Percentiles rank a stretch among this genome's conserved stretches.
Conservation (phyloP, 352 stramenopile genomes). For the Phytophthora pluvialis region DNA sequence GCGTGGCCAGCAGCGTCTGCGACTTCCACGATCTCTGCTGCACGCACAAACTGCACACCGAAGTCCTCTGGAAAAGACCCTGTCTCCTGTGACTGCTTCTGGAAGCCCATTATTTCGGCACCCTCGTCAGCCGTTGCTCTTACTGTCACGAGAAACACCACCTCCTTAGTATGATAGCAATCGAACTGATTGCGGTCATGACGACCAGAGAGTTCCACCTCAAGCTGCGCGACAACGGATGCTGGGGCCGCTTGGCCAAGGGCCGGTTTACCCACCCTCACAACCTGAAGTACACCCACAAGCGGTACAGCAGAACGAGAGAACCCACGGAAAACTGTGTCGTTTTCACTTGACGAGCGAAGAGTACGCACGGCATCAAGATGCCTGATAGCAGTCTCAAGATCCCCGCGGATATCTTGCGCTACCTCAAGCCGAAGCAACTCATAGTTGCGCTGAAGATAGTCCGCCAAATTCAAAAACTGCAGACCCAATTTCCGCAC, state of each 20-base stretch:
- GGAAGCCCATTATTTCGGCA: slow-evolving; percentile 66
- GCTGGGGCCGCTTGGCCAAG: slow-evolving; percentile 89
- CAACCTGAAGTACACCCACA: slow-evolving; percentile 55
- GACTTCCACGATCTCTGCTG: slow-evolving; percentile 83
- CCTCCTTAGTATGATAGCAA: slow-evolving; percentile 90
- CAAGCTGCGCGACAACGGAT: slow-evolving; percentile 87
- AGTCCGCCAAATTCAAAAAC: slow-evolving; percentile 95
- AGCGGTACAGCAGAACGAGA: slow-evolving; percentile 51
- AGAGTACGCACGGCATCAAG: slow-evolving; percentile 60
- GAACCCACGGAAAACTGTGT: slow-evolving; percentile 71
- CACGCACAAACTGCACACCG: slow-evolving; percentile 85
- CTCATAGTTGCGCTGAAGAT: slow-evolving; percentile 93
- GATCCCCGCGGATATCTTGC: slow-evolving; percentile 83
- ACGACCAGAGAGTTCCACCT: slow-evolving; percentile 80
- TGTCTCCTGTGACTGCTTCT: slow-evolving; percentile 26
- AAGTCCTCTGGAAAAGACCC: slow-evolving; percentile 87
- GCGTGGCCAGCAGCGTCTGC: slow-evolving; percentile 81
- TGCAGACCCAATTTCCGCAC: slow-evolving; percentile 96
- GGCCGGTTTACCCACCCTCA: slow-evolving; percentile 87
- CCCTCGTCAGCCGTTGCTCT: slow-evolving; percentile 68
- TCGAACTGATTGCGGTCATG: slow-evolving; percentile 85
- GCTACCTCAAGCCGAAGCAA: slow-evolving; percentile 91
- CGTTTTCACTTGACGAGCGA: slow-evolving; percentile 42
- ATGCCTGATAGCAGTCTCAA: slow-evolving; percentile 89
- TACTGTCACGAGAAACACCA: slow-evolving; percentile 94